Base-by-base conservation (phyloP, 306 rosid species). In the Clitoria ternatea region DNA sequence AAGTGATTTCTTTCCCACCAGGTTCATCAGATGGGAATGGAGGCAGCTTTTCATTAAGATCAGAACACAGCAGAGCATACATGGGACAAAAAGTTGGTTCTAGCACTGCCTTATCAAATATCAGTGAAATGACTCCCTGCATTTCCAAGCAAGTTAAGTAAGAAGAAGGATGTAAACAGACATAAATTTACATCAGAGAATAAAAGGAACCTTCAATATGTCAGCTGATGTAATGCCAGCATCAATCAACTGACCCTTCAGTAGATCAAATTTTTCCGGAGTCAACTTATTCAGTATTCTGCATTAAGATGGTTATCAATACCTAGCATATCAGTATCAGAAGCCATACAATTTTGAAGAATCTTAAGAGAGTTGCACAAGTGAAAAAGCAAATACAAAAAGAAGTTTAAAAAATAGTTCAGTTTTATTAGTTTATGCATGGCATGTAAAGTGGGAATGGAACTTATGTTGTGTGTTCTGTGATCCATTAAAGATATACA, bases 51-150 rank as follows among this genome's bases (percentile, higher is more conserved):
- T 73, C 89, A 71, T 88, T 83, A 40, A 95, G 97, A 82, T 95
- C 97, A 18, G 76, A 82, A 64, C 99, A 95, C 73, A 95, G 80
- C 59, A 20, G 89, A 26, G 99, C 96, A 75, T 95, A 95, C 99
- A 95, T 95, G 75, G 96, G 97, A 77, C 99, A 95, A 84, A 95
- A 95, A 14, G 99, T 95, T 20, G 99, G 99, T 40, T 95, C 99
- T 45, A 95, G 90, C 75, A 95, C 97, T 23, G 99, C 97, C 83
- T 95, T 95, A 22, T 95, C 99, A 83, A 91, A 95, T 69, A 95
- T 95, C 64, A 91, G 88, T 0, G 75, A 64, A 77, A 95, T 95
- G 69, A 95, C 97, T 17, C 23, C 99, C 99, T 95, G 99, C 81
- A 90, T 53, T 68, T 37, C 54, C 74, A 82, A 66, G 62, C 66